Percentiles rank a stretch among this genome's conserved stretches.
phyloP scores from a whole-genome alignment of 495 filamentous ascomycete genomes.

The Penicillium arizonense region DNA sequence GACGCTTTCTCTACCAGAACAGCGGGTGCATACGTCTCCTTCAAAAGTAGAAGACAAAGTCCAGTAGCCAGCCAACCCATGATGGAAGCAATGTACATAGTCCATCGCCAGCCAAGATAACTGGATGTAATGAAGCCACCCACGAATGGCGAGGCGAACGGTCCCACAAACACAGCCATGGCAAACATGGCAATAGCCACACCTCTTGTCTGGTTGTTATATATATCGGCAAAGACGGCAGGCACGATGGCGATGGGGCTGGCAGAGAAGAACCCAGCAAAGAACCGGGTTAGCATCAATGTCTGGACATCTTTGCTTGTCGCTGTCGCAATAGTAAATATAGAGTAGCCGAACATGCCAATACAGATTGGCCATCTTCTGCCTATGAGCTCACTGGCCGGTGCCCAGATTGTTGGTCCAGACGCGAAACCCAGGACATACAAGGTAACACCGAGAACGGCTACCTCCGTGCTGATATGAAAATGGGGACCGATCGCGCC shows the following conservation, averaged over 20 bases:
- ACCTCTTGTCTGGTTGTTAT: slow-evolving; percentile 44
- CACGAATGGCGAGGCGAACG: slow-evolving; percentile 45
- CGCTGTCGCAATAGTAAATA: slow-evolving; percentile 55
- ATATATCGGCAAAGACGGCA: slow-evolving; percentile 51
- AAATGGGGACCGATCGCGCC: slow-evolving; percentile 38
- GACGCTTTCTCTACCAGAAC: slow-evolving; percentile 39
- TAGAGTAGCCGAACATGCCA: slow-evolving; percentile 49
- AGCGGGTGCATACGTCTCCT: slow-evolving; percentile 41
- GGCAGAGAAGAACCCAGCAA: slow-evolving; percentile 45
- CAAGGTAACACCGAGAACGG: slow-evolving; percentile 51
- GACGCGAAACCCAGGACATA: slow-evolving; percentile 54
- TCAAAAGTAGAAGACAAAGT: slow-evolving; percentile 30
- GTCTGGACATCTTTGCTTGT: slow-evolving; percentile 59
- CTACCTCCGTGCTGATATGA: slow-evolving; percentile 48
- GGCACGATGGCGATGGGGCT: slow-evolving; percentile 44
- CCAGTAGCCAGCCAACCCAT: slow-evolving; percentile 34
- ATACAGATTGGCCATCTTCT: slow-evolving; percentile 50
- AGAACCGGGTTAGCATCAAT: slow-evolving; percentile 50
- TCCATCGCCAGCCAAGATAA: slow-evolving; percentile 50
- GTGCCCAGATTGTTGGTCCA: slow-evolving; percentile 58
- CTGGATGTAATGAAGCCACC: slow-evolving; percentile 44
- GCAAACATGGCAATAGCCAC: slow-evolving; percentile 52
- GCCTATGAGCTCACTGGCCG: slow-evolving; percentile 76
- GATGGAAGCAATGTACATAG: slow-evolving; percentile 42
- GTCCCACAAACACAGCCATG: slow-evolving; percentile 49